Percentiles rank a stretch among this genome's conserved stretches.
Evolutionary conservation across 2,329 filamentous ascomycete species (phyloP).

Genomic region (Colletotrichum siamense): DNA sequence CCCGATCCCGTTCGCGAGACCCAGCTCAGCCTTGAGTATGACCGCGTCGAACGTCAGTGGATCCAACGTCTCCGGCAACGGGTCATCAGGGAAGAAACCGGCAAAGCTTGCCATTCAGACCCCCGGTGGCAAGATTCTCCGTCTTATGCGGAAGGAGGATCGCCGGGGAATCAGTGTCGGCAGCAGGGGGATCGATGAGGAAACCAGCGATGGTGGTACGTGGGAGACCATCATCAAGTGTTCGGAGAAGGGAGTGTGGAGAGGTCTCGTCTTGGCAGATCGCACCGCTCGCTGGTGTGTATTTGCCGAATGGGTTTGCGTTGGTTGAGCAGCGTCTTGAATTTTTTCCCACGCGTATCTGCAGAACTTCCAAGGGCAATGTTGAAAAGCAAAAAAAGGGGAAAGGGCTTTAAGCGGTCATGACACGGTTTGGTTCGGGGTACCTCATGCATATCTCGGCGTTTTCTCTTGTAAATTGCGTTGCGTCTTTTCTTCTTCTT

Average conservation of each 20-base stretch:
- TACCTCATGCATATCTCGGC: constrained; percentile 20
- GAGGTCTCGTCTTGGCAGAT: constrained; percentile 82
- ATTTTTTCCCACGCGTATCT: neutral
- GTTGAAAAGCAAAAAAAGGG: neutral
- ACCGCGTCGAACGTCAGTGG: constrained; percentile 62
- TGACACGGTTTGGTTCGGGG: neutral
- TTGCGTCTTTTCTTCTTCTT: neutral
- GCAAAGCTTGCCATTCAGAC: constrained; percentile 96
- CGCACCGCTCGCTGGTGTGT: constrained; percentile 87
- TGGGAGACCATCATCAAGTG: constrained; percentile 95
- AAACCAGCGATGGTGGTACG: constrained; percentile 70
- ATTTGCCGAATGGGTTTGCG: constrained; percentile 85
- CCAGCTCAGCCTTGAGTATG: constrained; percentile 70
- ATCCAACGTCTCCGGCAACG: constrained; percentile 61
- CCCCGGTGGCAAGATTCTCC: constrained; percentile 91
- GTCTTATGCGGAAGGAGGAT: constrained; percentile 83
- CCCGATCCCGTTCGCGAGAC: constrained; percentile 67
- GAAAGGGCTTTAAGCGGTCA: neutral
- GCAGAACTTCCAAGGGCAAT: neutral
- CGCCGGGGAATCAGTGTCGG: constrained; percentile 58
- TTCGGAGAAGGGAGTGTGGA: constrained; percentile 81
- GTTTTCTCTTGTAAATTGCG: constrained; percentile 8
- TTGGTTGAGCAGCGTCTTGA: constrained; percentile 24
- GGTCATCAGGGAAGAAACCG: constrained; percentile 74
- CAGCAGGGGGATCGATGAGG: constrained; percentile 55